These are phyloP conservation scores for Tephrocybe rancida DNA, from an alignment of 768 basidiomycete species.

Conservation along the genomic window DNA sequence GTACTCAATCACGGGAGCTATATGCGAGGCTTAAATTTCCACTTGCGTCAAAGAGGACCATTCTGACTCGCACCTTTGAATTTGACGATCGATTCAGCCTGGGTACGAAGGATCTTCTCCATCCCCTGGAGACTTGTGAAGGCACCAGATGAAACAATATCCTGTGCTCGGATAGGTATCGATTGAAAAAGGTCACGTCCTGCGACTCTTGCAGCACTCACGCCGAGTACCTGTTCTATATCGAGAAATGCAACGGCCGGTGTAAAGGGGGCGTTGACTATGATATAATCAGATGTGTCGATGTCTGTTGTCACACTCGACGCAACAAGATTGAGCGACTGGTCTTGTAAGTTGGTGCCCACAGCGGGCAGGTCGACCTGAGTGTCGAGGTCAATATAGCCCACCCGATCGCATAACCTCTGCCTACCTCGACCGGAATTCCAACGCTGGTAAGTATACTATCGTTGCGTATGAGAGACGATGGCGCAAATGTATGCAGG, in stretches of 20 bases:
- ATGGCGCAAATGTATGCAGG: not conserved
- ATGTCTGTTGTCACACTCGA: not conserved
- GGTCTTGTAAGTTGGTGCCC: slow-evolving; percentile 19
- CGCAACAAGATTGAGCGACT: slow-evolving; percentile 2
- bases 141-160: slow-evolving; percentile 16
- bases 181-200: not conserved
- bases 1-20: slow-evolving; percentile 16
- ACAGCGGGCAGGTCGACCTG: slow-evolving; percentile 17
- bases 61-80: not conserved
- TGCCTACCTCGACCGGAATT: slow-evolving; percentile 7
- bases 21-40: not conserved
- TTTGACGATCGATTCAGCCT: slow-evolving; percentile 12
- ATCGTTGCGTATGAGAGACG: not conserved
- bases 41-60: no score
- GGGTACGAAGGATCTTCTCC: slow-evolving; percentile 9
- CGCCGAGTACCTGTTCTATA: slow-evolving; percentile 12
- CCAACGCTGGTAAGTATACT: slow-evolving; percentile 12
- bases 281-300: slow-evolving; percentile 1
- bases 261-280: slow-evolving; percentile 7
- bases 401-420: no score
- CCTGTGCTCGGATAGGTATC: slow-evolving; percentile 4
- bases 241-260: slow-evolving; percentile 11
- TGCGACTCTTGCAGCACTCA: not conserved
- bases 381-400: not conserved
- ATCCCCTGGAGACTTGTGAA: slow-evolving; percentile 12